These are phyloP conservation scores for Paraconiothyrium sp. DNA, from an alignment of 2,329 filamentous ascomycete species.

Conservation along the genomic window DNA sequence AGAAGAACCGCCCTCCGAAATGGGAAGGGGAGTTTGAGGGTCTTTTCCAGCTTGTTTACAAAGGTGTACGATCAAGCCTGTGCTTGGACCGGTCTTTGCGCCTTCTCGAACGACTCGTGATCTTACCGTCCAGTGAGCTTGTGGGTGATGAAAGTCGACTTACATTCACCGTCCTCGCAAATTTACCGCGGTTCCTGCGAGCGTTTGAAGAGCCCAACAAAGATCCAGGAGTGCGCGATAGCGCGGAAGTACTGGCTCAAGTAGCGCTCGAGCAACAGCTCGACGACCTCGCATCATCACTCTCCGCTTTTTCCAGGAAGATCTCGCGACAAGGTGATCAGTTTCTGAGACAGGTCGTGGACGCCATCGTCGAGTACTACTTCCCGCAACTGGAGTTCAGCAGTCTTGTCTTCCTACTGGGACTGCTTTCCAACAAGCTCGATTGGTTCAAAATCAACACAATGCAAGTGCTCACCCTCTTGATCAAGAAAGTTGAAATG, in stretches of 20 bases:
- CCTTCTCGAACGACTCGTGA: conserved; percentile 80
- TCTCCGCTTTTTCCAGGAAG: conserved; percentile 75
- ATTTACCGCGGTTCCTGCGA: conserved; percentile 84
- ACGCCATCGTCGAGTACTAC: conserved; percentile 78
- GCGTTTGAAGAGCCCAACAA: conserved; percentile 74
- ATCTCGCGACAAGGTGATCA: conserved; percentile 75
- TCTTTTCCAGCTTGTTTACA: conserved; percentile 85
- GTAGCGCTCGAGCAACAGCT: conserved; percentile 79
- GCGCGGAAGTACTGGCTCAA: conserved; percentile 74
- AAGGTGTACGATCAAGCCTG: conserved; percentile 86
- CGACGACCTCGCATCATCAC: conserved; percentile 71
- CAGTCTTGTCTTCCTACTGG: conserved; percentile 88
- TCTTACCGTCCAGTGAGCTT: conserved; percentile 79
- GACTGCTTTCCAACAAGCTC: conserved; percentile 86
- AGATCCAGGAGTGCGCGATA: conserved; percentile 60
- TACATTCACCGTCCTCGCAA: conserved; percentile 88
- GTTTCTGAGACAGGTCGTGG: conserved; percentile 78
- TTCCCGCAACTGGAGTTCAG: conserved; percentile 85
- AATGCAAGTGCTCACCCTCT: conserved; percentile 85
- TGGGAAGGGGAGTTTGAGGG: conserved; percentile 94
- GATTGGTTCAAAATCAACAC: conserved; percentile 93
- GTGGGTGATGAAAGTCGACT: conserved; percentile 84
- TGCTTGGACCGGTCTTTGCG: conserved; percentile 82
- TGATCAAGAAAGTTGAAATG: conserved; percentile 94
- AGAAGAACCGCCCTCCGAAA: conserved; percentile 80